Base-by-base conservation (phyloP, 2,329 filamentous ascomycete genomes). In the Diplodia sapinea region DNA sequence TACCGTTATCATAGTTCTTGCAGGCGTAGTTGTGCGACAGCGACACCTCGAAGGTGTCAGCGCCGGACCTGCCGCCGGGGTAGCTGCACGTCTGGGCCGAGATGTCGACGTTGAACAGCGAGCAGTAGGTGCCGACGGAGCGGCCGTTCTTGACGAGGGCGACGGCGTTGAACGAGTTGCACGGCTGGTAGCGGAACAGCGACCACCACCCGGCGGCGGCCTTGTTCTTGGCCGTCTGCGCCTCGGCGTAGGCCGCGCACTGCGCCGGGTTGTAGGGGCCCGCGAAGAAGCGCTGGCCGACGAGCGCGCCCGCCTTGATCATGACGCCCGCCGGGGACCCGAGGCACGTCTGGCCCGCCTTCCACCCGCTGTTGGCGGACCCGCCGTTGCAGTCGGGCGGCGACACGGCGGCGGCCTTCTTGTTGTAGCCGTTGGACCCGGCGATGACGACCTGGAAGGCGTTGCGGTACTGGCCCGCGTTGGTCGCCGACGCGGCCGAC, bases 101-200 rank as follows among this genome's bases (percentile, higher is more conserved):
- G 43, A 66, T 43, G 9, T 47, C 54, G n/a, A 40, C 47, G 47
- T 66, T 57, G 64, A 57, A 66, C 11, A 72, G 63, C 49, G 72
- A 64, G 68, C 75, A 77, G 70, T 74, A 74, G 67, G 78, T 74
- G 7, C 71, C 40, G 59, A 69, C 66, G 29, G 69, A 63, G 38
- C 69, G 68, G 1, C 68, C 68, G 61, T 76, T 71, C 59, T 73
- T 73, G 43, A 72, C 69, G n/a, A 77, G 68, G 13, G 77, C 59
- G 68, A 78, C 77, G 2, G 76, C 75, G 66, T 78, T 76, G 70
- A 74, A 74, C 70, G 75, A 78, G 43, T 72, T 72, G 72, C 76
- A 79, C 12, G 71, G 76, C 71, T 51, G 54, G 54, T 59, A 67
- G 36, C 23, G 57, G 29, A 20, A 59, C 11, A 51, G 31, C n/a